A percentile compares a stretch with the other conserved stretches of the same genome.
These are phyloP conservation scores for Globisporangium echinulatum DNA, from an alignment of 352 stramenopile species.

Conservation along the genomic window DNA sequence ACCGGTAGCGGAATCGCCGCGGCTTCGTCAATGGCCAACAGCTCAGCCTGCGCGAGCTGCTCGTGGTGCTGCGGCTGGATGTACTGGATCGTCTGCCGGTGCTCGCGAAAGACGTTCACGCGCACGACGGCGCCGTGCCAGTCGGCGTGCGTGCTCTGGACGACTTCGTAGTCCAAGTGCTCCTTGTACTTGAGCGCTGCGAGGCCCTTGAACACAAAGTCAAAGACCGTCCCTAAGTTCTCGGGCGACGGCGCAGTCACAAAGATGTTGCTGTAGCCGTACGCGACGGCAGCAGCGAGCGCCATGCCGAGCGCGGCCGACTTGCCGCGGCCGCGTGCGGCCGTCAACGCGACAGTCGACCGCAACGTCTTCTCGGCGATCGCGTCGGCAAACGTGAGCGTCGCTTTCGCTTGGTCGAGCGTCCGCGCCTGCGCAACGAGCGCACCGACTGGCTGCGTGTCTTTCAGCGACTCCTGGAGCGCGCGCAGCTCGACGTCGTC, in stretches of 20 bases:
- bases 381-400: conserved; percentile 97
- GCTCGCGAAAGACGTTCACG: conserved; percentile 96
- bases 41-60: conserved; percentile 96
- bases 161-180: conserved; percentile 97
- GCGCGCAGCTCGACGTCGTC: conserved; percentile 90
- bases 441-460: conserved; percentile 93
- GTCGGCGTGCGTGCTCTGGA: conserved; percentile 83
- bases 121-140: conserved; percentile 89
- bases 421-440: conserved; percentile 95
- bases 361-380: conserved; percentile 95
- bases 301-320: conserved; percentile 97
- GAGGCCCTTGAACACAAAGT: conserved; percentile 97
- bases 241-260: conserved; percentile 98
- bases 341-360: conserved; percentile 94
- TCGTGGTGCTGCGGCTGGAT: conserved; percentile 92
- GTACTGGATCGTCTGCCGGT: conserved; percentile 98
- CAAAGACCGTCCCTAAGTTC: conserved; percentile 98
- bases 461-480: conserved; percentile 92
- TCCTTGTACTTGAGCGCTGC: conserved; percentile 93
- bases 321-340: conserved; percentile 90
- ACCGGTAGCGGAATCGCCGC: conserved; percentile 99
- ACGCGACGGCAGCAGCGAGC: conserved; percentile 72
- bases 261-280: conserved; percentile 94
- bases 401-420: conserved; percentile 92
- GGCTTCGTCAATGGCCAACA: conserved; percentile 98